Evolutionary conservation across 495 filamentous ascomycete genomes (phyloP).

Genomic region (Hypoxylon intermedium): DNA sequence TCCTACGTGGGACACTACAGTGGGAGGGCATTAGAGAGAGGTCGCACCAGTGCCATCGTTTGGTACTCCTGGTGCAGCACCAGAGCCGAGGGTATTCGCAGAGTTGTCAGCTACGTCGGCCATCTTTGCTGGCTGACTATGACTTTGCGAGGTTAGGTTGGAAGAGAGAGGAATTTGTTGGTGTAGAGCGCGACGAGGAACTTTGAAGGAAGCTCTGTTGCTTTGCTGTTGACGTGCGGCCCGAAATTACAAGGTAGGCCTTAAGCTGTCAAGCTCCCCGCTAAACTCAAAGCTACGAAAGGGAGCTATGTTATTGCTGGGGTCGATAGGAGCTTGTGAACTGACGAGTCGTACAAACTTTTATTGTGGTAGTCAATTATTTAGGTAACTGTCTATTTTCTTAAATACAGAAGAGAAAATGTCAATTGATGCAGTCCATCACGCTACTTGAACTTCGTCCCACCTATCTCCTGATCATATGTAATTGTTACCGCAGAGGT

Average conservation of each 20-base stretch:
- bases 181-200: slow-evolving; percentile 6
- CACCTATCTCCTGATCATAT: slow-evolving; percentile 8
- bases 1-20: neutral
- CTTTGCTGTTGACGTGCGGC: neutral
- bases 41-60: slow-evolving; percentile 57
- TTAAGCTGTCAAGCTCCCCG: slow-evolving; percentile 30
- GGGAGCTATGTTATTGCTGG: slow-evolving; percentile 31
- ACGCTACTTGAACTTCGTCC: slow-evolving; percentile 2
- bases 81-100: slow-evolving; percentile 47
- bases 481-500: slow-evolving; percentile 15
- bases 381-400: neutral
- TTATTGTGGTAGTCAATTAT: neutral
- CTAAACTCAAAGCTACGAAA: slow-evolving; percentile 27
- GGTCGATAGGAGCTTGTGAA: slow-evolving; percentile 9
- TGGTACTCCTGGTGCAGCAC: slow-evolving; percentile 47
- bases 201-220: neutral
- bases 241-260: slow-evolving; percentile 10
- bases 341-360: neutral
- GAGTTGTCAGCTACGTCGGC: slow-evolving; percentile 46
- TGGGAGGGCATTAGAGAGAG: slow-evolving; percentile 1
- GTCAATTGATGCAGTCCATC: slow-evolving; percentile 5
- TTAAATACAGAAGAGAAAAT: neutral
- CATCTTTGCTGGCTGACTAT: slow-evolving; percentile 46
- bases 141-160: no score
- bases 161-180: slow-evolving; percentile 1